Evolutionary conservation across 768 basidiomycete species (phyloP), one percentile per base, ranked within the genome.

Genomic region (Strobilomyces echinocephalus): DNA sequence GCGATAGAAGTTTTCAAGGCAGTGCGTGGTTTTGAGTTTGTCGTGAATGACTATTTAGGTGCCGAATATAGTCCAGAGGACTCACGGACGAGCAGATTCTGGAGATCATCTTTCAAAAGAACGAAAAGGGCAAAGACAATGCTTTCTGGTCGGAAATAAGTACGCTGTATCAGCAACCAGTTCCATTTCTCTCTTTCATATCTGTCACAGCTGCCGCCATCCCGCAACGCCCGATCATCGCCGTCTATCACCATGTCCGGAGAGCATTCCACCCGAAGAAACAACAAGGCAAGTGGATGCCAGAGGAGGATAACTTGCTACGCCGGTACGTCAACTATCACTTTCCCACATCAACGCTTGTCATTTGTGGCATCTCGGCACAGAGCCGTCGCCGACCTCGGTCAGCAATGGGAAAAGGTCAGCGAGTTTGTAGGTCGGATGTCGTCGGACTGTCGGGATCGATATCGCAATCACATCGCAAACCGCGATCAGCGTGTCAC

Each of bases 111-210:
- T 91, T 88, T 62, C 76, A 85, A 5, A 83, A 83, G 62, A 76
- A 79, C 43, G 80, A 79, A 50, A 82, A 80, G 59, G 72, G 74
- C 43, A 80, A 75, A 54, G 82, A 87, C 53, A 78, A 80, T 33
- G 74, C 77, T 8, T 92, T 93, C 63, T 92, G 90, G 89, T 76
- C 81, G 14, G 87, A 87, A 69, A 80, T 92, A 56, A 88, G 91
- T 91, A 59, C 31, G 85, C 70, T 20, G 35, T 6, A 33, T 18
- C 38, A 34, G 44, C 42, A 15, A 15, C 18, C 24, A 9, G 11
- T 36, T 40, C 46, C 44, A 18, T 58, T 15, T 35, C n/a, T 16
- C n/a, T 18, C 48, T 49, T 45, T 54, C 46, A 59, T 45, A 50
- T 49, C 45, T 54, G 48, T 20, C 53, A 16, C 55, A 92, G 90